Percentiles rank a stretch among this genome's conserved stretches.
Conservation (phyloP, 2,329 filamentous ascomycete genomes). For the Microdochium bolleyi region DNA sequence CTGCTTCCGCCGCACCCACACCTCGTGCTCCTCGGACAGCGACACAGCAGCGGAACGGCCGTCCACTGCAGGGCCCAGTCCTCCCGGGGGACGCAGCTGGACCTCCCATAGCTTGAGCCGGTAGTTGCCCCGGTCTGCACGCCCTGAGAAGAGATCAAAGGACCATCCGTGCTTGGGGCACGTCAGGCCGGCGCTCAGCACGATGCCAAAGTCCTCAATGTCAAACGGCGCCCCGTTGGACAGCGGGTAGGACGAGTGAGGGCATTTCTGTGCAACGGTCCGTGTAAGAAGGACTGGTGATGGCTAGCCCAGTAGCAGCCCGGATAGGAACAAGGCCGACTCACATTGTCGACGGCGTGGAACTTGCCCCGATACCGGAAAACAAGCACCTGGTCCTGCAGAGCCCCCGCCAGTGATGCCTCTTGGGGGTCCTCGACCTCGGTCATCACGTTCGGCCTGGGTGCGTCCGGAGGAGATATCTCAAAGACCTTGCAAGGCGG, state of each 20-base stretch:
- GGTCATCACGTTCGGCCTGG: slow-evolving; percentile 15
- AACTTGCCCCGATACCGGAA: slow-evolving; percentile 56
- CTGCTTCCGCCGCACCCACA: slow-evolving; percentile 23
- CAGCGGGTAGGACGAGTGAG: slow-evolving; percentile 59
- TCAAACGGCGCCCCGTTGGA: slow-evolving; percentile 57
- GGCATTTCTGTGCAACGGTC: slow-evolving; percentile 44
- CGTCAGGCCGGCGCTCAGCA: slow-evolving; percentile 52
- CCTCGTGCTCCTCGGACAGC: slow-evolving; percentile 7
- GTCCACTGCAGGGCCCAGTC: neutral
- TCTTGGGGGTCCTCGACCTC: slow-evolving; percentile 26
- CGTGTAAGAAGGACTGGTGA: slow-evolving; percentile 4
- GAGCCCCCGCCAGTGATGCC: slow-evolving; percentile 16
- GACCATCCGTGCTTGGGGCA: slow-evolving; percentile 67
- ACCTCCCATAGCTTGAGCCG: slow-evolving; percentile 57
- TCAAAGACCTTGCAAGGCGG: slow-evolving; percentile 54
- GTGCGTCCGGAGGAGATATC: slow-evolving; percentile 30
- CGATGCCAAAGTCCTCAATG: slow-evolving; percentile 64
- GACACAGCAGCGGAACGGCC: neutral
- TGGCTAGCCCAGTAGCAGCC: neutral
- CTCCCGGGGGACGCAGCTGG: slow-evolving; percentile 32
- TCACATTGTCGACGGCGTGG: slow-evolving; percentile 62
- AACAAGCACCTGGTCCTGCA: slow-evolving; percentile 55
- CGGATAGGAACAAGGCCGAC: slow-evolving; percentile 12
- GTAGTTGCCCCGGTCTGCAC: slow-evolving; percentile 54
- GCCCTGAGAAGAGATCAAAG: slow-evolving; percentile 59